These are phyloP conservation scores for Apophysomyces elegans DNA, from an alignment of 371 early-diverging fungal genomes.

Conservation along the genomic window DNA sequence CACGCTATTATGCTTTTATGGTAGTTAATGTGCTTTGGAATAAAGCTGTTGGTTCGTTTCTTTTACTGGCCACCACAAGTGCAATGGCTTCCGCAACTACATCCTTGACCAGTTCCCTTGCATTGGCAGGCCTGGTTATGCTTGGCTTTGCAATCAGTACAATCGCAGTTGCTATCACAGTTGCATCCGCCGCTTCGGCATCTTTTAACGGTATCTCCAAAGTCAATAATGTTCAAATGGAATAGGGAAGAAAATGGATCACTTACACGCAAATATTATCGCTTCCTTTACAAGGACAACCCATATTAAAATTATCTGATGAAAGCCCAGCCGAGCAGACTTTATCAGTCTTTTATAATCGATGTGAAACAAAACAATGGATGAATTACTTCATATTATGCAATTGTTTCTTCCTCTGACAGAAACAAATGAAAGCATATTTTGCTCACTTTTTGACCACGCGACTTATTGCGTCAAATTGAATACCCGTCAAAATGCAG, in stretches of 20 bases:
- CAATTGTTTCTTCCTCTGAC: neutral
- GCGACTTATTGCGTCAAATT: neutral
- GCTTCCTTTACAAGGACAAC: slow-evolving; percentile 1
- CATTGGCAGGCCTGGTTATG: neutral
- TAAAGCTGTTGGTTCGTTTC: too few relatives aligned
- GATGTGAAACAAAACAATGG: too few relatives aligned
- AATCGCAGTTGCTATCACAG: slow-evolving; percentile 3
- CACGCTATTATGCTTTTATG: too few relatives aligned
- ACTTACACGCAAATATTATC: slow-evolving; percentile 2
- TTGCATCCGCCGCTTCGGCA: slow-evolving; percentile 5
- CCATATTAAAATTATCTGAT: neutral
- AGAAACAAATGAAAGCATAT: slow-evolving; percentile 4
- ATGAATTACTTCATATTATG: neutral
- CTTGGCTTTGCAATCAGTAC: neutral
- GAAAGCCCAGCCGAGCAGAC: too few relatives aligned
- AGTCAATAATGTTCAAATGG: neutral
- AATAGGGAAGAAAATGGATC: neutral
- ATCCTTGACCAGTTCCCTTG: neutral
- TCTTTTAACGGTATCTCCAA: neutral
- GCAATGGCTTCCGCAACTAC: neutral
- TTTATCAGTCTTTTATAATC: neutral
- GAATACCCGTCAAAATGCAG: neutral
- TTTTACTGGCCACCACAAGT: neutral
- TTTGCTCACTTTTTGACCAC: neutral
- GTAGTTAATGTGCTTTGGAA: too few relatives aligned